A percentile compares a stretch with the other conserved stretches of the same genome.
Conservation (phyloP, 495 filamentous ascomycete species). For the Penicillium bovifimosum region DNA sequence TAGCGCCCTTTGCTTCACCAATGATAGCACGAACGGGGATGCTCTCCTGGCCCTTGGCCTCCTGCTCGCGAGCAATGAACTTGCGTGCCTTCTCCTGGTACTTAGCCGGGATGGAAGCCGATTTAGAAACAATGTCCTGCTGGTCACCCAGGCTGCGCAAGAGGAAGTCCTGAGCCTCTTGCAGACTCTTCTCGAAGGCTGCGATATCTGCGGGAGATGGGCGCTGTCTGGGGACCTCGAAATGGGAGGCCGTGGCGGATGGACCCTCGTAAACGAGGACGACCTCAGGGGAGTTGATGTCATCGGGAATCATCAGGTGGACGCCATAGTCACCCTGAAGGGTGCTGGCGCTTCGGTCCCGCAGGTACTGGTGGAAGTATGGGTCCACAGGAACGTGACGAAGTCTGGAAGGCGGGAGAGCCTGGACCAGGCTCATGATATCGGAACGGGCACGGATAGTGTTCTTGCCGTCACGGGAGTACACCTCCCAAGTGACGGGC, state of each 20-base stretch:
- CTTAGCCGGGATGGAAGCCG: slow-evolving; percentile 69
- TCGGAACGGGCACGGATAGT: slow-evolving; percentile 72
- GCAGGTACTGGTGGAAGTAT: slow-evolving; percentile 78
- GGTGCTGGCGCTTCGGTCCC: slow-evolving; percentile 53
- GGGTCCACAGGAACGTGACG: slow-evolving; percentile 68
- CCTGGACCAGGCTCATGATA: slow-evolving; percentile 71
- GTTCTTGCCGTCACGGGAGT: slow-evolving; percentile 77
- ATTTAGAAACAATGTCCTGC: slow-evolving; percentile 57
- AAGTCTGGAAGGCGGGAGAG: slow-evolving; percentile 73
- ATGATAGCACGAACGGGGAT: slow-evolving; percentile 69
- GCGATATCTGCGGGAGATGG: slow-evolving; percentile 55
- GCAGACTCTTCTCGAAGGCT: slow-evolving; percentile 61
- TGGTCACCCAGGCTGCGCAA: slow-evolving; percentile 64
- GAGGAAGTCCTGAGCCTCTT: slow-evolving; percentile 68
- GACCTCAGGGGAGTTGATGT: slow-evolving; percentile 57
- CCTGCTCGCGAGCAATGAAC: slow-evolving; percentile 72
- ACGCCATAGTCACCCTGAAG: slow-evolving; percentile 73
- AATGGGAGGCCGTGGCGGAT: slow-evolving; percentile 47
- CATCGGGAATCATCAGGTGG: slow-evolving; percentile 67
- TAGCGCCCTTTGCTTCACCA: slow-evolving; percentile 36
- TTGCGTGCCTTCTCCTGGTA: slow-evolving; percentile 73
- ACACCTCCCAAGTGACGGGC: slow-evolving; percentile 75
- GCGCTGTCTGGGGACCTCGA: slow-evolving; percentile 61
- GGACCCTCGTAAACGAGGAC: slow-evolving; percentile 81
- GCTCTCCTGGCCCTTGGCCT: slow-evolving; percentile 54